Conservation (phyloP, 1,284 basidiomycete species). For the Ceratobasidium sp. region DNA sequence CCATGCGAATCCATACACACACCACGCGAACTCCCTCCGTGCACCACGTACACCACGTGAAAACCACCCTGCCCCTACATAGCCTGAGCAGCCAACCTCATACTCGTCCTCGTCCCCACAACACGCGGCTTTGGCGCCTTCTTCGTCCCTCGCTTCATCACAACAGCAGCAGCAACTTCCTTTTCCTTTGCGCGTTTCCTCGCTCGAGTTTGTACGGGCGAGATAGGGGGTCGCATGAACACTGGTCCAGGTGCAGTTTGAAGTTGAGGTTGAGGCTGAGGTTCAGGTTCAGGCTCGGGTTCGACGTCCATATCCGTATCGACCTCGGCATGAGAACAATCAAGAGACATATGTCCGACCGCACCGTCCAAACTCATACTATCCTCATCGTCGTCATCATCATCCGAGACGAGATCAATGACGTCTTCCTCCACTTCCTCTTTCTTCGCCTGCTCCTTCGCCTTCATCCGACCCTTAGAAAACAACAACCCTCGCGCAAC, state of each 20-base stretch:
- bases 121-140: background rate
- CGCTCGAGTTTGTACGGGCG: constrained; percentile 22
- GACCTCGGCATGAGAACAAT: constrained; percentile 6
- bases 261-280: background rate
- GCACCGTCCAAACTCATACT: constrained; percentile 38
- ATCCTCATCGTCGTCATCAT: constrained; percentile 3
- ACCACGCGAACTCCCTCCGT: no score
- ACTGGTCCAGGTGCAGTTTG: background rate
- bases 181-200: constrained; percentile 6
- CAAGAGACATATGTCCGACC: constrained; percentile 37
- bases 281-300: background rate
- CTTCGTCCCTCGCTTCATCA: constrained; percentile 2
- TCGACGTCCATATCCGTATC: constrained; percentile 20
- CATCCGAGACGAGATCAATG: constrained; percentile 22
- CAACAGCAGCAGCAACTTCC: constrained; percentile 10
- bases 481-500: background rate
- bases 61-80: background rate
- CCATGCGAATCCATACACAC: no score
- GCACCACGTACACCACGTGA: background rate
- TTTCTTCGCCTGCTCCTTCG: background rate
- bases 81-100: constrained; percentile 5
- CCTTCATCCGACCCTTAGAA: constrained; percentile 14
- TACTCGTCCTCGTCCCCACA: background rate
- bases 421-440: background rate
- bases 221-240: background rate